Evolutionary conservation across 495 filamentous ascomycete species (phyloP).

Genomic region (Parathielavia appendiculata): DNA sequence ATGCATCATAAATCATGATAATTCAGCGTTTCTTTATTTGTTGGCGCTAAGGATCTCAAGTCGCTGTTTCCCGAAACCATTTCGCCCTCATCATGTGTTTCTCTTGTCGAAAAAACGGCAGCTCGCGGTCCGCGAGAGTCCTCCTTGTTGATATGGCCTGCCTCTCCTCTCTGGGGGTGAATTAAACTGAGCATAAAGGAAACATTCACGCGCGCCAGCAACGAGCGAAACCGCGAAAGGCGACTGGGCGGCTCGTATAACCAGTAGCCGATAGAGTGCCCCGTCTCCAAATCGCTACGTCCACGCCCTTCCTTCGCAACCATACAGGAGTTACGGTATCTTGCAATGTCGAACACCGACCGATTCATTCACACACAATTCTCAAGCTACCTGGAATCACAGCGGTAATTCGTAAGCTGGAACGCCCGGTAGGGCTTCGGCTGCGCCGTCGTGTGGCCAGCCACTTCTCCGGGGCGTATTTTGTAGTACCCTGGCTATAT

Average conservation of each 20-base stretch:
- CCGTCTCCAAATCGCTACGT: not conserved
- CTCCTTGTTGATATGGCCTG: not conserved
- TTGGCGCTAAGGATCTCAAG: no score
- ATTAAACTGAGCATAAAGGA: not conserved
- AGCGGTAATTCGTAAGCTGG: not conserved
- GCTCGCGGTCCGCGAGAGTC: not conserved
- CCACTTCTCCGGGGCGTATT: not conserved
- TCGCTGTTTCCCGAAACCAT: not conserved
- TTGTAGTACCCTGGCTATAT: not conserved
- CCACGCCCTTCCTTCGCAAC: not conserved
- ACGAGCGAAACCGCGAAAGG: constrained; percentile 7
- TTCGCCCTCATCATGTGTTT: no score
- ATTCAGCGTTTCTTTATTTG: no score
- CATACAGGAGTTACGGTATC: not conserved
- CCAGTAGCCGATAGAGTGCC: not conserved
- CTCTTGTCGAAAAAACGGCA: not conserved
- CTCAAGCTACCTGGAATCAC: no score
- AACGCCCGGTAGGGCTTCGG: constrained; percentile 3
- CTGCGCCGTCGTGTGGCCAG: constrained; percentile 11
- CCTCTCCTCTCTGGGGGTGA: not conserved
- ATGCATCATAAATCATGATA: no score
- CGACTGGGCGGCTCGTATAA: constrained; percentile 22
- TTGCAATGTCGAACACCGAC: no score
- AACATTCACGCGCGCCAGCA: not conserved
- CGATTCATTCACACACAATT: no score